Base-by-base conservation (phyloP, 2,329 filamentous ascomycete genomes). In the Nigrospora sphaerica region DNA sequence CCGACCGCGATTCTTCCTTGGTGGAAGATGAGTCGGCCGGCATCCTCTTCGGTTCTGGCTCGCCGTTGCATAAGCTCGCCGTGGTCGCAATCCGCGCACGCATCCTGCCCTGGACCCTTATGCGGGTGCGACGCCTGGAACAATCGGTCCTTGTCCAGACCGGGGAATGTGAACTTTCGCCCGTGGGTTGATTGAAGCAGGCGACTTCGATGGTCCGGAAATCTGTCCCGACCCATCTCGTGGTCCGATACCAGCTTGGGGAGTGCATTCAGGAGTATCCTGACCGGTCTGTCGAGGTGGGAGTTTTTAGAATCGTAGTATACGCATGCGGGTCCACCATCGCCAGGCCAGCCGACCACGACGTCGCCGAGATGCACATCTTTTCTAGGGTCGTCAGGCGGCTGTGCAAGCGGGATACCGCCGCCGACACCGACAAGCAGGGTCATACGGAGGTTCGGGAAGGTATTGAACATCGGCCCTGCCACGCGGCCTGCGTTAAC, bases 381-480 rank as follows among this genome's bases (percentile, higher is more conserved):
- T 13, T 47, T 23, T 12, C 39, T 32, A 12, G 49, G 43, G 18
- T 51, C 18, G 11, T 32, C 33, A 4, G 35, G 18, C 2, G 31
- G 28, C 3, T 17, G 13, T 4, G 17, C n/a, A 12, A 32, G 32
- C 1, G 51, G 45, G 6, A 53, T 39, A 13, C 51, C 51, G 19
- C 49, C 49, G 2, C 47, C 47, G 16, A 50, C 48, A 1, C 51
- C 47, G 14, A 52, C 49, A 9, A 53, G 35, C 9, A 54, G 12
- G 2, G 48, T 32, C 50, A 54, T 54, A 4, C 40, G 46, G 38
- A 54, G 50, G 3, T 39, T 39, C 5, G 52, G 42, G 16, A 54
- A 54, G 2, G 52, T 51, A 23, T 45, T 52, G 43, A 52, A 52
- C 4, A 54, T 36, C 1, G 41, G 17, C 12, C 32, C 39, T 6